Conservation (phyloP, 2,329 filamentous ascomycete species). For the Coniochaeta sp. region DNA sequence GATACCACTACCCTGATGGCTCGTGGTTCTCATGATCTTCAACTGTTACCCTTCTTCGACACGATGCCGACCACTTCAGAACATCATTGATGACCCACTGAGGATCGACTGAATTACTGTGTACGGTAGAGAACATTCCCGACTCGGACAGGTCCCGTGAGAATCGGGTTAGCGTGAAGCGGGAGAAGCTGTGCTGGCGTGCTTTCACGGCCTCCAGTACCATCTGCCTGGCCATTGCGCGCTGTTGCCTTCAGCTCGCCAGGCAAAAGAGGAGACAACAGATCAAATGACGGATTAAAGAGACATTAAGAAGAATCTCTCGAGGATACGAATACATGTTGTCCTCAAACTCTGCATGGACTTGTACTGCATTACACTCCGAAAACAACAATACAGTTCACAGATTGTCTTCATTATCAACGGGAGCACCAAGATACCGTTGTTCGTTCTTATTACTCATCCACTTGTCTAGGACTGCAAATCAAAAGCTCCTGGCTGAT, state of each 20-base stretch:
- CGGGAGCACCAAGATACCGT: too few species aligned
- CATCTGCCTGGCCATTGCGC: constrained; percentile 2
- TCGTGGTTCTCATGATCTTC: neutral
- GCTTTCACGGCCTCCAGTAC: constrained; percentile 10
- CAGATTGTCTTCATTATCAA: too few species aligned
- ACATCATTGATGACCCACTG: too few species aligned
- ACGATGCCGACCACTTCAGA: too few species aligned
- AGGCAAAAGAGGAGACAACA: constrained; percentile 5
- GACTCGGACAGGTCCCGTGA: constrained; percentile 16
- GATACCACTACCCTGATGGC: neutral
- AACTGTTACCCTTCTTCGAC: neutral
- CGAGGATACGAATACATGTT: constrained; percentile 11
- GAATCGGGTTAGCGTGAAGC: constrained; percentile 12
- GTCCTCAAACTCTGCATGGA: neutral
- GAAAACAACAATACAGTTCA: too few species aligned
- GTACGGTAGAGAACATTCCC: constrained; percentile 3
- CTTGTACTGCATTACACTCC: neutral
- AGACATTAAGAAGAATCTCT: constrained; percentile 6
- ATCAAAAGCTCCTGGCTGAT: neutral
- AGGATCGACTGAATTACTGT: too few species aligned
- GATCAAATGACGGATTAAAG: neutral
- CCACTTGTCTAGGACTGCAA: too few species aligned
- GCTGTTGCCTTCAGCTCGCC: constrained; percentile 9
- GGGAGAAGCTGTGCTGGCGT: constrained; percentile 13
- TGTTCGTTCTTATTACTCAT: too few species aligned